Conservation (phyloP, 2,329 filamentous ascomycete genomes). For the Paraconiothyrium brasiliense region DNA sequence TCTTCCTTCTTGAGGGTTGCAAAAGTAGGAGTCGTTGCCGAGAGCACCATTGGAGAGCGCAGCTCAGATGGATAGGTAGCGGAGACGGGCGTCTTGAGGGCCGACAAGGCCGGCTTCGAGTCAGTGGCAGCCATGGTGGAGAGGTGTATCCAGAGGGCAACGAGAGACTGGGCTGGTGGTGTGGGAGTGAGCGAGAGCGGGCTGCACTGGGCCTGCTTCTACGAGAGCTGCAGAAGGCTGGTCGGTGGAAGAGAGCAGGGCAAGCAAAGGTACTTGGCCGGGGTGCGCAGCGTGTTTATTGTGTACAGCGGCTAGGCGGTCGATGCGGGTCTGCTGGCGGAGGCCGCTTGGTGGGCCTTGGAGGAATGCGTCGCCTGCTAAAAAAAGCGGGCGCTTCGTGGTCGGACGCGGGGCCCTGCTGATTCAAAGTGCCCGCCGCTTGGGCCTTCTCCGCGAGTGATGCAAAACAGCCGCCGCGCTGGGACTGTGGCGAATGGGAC, state of each 20-base stretch:
- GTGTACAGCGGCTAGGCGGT: constrained; percentile 36
- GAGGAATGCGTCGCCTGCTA: constrained; percentile 34
- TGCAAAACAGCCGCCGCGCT: constrained; percentile 41
- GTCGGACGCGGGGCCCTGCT: constrained; percentile 28
- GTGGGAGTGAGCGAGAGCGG: constrained; percentile 25
- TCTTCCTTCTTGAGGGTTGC: constrained; percentile 72
- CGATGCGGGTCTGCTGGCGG: constrained; percentile 42
- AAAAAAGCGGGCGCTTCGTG: constrained; percentile 40
- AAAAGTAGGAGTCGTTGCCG: constrained; percentile 57
- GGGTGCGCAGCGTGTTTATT: constrained; percentile 45
- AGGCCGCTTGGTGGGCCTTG: constrained; percentile 43
- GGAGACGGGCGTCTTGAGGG: constrained; percentile 66
- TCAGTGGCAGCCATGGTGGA: constrained; percentile 51
- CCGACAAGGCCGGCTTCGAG: constrained; percentile 52
- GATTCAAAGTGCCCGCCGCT: constrained; percentile 24
- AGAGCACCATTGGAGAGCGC: constrained; percentile 70
- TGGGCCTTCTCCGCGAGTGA: constrained; percentile 26
- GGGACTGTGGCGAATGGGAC: constrained; percentile 30
- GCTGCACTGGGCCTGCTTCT: constrained; percentile 4
- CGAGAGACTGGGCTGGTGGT: constrained; percentile 40
- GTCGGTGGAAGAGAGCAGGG: constrained; percentile 29
- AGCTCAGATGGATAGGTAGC: constrained; percentile 65
- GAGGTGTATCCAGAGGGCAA: constrained; percentile 34
- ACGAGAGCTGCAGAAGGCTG: constrained; percentile 33
- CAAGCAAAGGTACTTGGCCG: constrained; percentile 37